A percentile compares a stretch with the other conserved stretches of the same genome.
phyloP scores from a whole-genome alignment of 345 rosid genomes.

The Nephelium lappaceum region DNA sequence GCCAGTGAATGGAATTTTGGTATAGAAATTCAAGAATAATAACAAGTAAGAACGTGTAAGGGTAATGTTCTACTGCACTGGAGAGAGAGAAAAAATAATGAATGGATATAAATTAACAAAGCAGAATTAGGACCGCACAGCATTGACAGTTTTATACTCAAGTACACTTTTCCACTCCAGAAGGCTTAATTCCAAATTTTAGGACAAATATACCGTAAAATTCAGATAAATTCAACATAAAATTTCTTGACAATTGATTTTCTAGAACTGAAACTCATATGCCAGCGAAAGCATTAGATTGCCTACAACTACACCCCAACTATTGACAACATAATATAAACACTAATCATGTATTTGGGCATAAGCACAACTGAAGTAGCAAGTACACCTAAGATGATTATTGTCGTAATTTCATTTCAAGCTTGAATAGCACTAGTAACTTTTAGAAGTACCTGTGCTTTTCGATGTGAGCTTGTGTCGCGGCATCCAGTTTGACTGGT shows the following conservation, averaged over 20 bases:
- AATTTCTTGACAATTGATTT: neutral
- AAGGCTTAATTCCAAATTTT: neutral
- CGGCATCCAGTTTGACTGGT: constrained; percentile 67
- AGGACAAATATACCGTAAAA: neutral
- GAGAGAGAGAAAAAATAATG: neutral
- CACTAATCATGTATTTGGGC: neutral
- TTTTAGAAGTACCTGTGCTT: constrained; percentile 63
- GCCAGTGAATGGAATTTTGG: no score
- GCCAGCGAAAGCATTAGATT: neutral
- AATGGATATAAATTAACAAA: neutral
- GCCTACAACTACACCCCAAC: neutral
- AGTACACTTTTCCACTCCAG: no score
- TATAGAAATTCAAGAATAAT: no score
- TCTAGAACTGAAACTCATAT: neutral
- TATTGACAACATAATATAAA: neutral
- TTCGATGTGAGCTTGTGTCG: constrained; percentile 67
- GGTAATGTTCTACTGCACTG: no score
- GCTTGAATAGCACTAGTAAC: constrained; percentile 3
- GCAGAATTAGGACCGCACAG: no score
- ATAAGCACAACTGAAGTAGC: neutral
- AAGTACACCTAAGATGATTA: neutral
- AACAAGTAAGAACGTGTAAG: no score
- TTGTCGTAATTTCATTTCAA: neutral
- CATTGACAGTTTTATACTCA: no score
- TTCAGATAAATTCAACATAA: neutral